Base-by-base conservation (phyloP, 2,329 filamentous ascomycete species). In the Fusarium cyanostomum region DNA sequence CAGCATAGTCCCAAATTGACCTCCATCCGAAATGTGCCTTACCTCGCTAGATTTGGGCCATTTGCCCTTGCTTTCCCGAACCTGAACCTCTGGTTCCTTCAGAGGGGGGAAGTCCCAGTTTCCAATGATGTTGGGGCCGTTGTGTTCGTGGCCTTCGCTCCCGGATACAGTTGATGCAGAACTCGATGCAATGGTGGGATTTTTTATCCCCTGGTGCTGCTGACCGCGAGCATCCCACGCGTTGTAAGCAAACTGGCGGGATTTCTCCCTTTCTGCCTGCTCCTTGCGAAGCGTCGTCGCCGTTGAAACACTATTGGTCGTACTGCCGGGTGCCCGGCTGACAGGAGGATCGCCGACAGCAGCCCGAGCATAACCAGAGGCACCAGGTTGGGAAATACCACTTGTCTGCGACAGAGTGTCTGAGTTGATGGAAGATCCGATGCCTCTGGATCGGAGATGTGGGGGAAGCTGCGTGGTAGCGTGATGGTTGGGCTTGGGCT, bases 171-270 rank as follows among this genome's bases (percentile, higher is more conserved):
- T 58, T 1, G 61, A 66, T 2, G 45, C 50, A 1, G 54, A 37
- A 35, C 56, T 66, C 2, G 71, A 73, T 16, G 44, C 39, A 4
- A 60, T 41, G 0, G 74, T 74, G 3, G 64, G 59, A 1, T 63
- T 51, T 52, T 75, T 76, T 34, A 56, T 24, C 1, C 21, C 52
- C 3, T 44, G 42, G 26, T 75, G 56, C 6, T 52, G 64, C 1
- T 53, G 57, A 1, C 76, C 76, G 5, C 34, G 51, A 1, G 66
- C 15, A 9, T 74, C 74, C 74, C 75, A 78, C 3, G 72, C 74
- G 26, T 75, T 77, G 63, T 61, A 77, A 0, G 38, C 27, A 1
- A 69, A 53, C 11, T 57, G 42, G 0, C 46, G 60, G 1, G 50
- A 35, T 7, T 39, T 45, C 9, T 33, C 48, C 6, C 7, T 30